Base-by-base conservation (phyloP, 257 asterid species). In the Salvia miltiorrhiza region DNA sequence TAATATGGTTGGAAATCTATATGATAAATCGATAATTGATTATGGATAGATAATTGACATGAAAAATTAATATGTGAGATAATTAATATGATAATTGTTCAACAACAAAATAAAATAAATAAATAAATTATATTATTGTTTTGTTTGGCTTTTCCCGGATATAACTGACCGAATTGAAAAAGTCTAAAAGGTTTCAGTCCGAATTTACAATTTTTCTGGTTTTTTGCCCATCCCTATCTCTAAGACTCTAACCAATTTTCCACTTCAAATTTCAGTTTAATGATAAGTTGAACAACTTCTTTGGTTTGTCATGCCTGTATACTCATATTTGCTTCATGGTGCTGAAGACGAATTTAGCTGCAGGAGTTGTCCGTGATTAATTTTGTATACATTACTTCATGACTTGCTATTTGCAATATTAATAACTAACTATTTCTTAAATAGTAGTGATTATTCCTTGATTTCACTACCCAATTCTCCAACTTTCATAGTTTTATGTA, bases 401-500 rank as follows among this genome's bases (percentile, higher is more conserved):
- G n/a, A n/a, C n/a, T n/a, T 3, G 65, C 26, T 21, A 50, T 43
- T 63, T 13, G 57, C 67, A 26, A 60, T 23, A 49, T 30, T 43
- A 75, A 33, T 62, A 72, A 61, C 62, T 56, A 48, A 9, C 7
- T 55, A 33, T 72, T 17, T 43, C 28, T 48, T 23, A 52, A 20
- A 30, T 16, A 32, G 60, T 30, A 23, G 53, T 60, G 14, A 49
- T 16, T 64, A 19, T 65, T 63, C 35, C 45, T 68, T 8, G 50
- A 47, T 61, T 54, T 53, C 69, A 10, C 44, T 30, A 28, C 56
- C 73, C 49, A 11, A 30, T 39, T 69, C 53, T 69, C 71, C 73
- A 32, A 37, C 73, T 60, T 71, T 60, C 58, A 52, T 19, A 30
- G 69, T 40, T 35, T 39, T 19, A 32, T 58, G n/a, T n/a, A n/a